Evolutionary conservation across 345 rosid genomes (phyloP), one percentile per base, ranked within the genome.

Genomic region (Ceriops zippeliana): DNA sequence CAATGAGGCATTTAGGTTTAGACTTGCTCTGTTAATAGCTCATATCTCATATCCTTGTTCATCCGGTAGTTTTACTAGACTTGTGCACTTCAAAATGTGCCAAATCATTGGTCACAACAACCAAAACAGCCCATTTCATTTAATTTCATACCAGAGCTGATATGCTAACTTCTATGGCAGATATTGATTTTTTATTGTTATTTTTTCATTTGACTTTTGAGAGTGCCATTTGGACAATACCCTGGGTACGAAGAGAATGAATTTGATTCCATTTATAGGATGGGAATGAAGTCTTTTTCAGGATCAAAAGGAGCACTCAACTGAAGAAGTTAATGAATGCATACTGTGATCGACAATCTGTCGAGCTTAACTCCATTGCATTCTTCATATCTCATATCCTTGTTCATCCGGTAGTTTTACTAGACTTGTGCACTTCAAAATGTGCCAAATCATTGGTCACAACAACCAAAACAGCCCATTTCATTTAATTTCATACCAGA

Each of bases 291-390:
- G 96, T 92, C 0, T 88, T 88, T 79, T 92, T 88, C 67, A 90
- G 90, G 84, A 88, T 92, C 79, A 90, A 86, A 76, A 87, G 92
- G 80, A 83, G 83, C 82, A 92, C 98, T 24, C 98, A 90, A 65
- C 74, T 92, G 60, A 88, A 90, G 86, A 90, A 90, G 84, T 85
- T 92, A 38, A 90, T 92, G 98, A 85, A 82, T 81, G 96, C 96
- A 9, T 92, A 92, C 56, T 90, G 98, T 74, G 96, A 92, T 59
- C 71, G 95, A 4, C 96, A 88, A 51, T 90, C 96, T 1, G 90
- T 88, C 73, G 90, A 88, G 78, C 34, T 90, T 60, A 88, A 75
- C 86, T 80, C 96, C 0, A 88, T 92, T 38, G 95, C 92, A 20
- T 92, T 92, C 83, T 78, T 88, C n/a, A n/a, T n/a, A n/a, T n/a